Evolutionary conservation across 768 basidiomycete genomes (phyloP).

Genomic region (Tulasnella sp.): DNA sequence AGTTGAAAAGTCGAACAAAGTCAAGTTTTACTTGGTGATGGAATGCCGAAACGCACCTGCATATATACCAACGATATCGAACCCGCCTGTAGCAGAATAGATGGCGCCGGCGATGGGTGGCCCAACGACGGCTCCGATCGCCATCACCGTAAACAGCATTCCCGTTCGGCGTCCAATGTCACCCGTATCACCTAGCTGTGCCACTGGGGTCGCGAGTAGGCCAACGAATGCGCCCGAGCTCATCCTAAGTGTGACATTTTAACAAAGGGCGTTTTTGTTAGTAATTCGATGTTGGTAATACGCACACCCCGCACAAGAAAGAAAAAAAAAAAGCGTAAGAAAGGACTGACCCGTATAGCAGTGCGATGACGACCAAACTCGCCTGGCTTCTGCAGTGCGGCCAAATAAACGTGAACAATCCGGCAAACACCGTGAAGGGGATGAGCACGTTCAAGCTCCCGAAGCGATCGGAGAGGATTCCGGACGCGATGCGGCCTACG

Average conservation of each 20-base stretch:
- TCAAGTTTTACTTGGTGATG: too few species aligned
- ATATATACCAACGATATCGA: constrained; percentile 14
- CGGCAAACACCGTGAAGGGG: constrained; percentile 47
- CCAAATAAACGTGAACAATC: constrained; percentile 56
- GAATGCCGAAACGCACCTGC: constrained; percentile 15
- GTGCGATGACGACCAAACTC: constrained; percentile 40
- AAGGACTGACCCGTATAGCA: constrained; percentile 50
- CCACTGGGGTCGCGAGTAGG: constrained; percentile 15
- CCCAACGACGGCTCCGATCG: constrained; percentile 14
- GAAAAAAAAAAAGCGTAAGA: not conserved
- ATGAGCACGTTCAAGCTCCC: constrained; percentile 61
- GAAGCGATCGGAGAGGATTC: constrained; percentile 23
- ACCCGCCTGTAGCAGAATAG: not conserved
- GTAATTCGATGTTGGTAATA: too few species aligned
- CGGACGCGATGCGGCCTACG: constrained; percentile 24
- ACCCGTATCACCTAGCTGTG: constrained; percentile 10
- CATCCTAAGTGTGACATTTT: constrained; percentile 31
- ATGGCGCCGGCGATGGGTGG: constrained; percentile 19
- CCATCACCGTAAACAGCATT: constrained; percentile 16
- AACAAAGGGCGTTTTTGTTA: not conserved
- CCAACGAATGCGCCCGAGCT: constrained; percentile 44
- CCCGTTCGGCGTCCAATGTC: constrained; percentile 18
- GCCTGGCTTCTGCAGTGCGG: constrained; percentile 42
- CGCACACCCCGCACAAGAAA: too few species aligned
- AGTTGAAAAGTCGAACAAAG: not conserved